Base-by-base conservation (phyloP, 306 rosid species). In the Quercus bicolor region DNA sequence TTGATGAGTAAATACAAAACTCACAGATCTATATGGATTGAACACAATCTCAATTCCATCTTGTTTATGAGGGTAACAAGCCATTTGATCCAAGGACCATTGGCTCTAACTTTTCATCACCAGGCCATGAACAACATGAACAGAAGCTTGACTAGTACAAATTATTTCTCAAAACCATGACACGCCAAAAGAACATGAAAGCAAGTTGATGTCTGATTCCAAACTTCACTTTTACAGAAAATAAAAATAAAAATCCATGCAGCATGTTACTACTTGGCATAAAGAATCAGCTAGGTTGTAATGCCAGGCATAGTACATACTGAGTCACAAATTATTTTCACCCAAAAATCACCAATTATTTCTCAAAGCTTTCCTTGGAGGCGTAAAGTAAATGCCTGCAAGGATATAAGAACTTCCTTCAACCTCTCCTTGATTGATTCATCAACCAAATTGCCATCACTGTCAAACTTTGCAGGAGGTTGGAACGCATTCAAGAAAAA, bases 401-500 rank as follows among this genome's bases (percentile, higher is more conserved):
- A 68, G 15, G 97, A 72, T 4, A 91, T 73, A 69, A 94, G 90
- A 61, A 91, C n/a, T 19, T 72, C 71, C 87, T 77, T 86, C 76
- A 94, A 61, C 83, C 0, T 87, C 45, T 66, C 82, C 78, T 83
- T 90, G 62, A 45, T 29, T 1, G 79, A 82, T 77, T 74, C 85
- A 77, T 91, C 97, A 56, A 91, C 85, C 79, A 94, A 81, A 75
- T 94, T 88, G 1, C 97, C 97, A 10, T 87, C 85, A 18, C 5
- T 4, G 80, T 88, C 91, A 34, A 94, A 94, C 89, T 92, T 92
- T 13, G 84, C 76, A 0, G 97, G 97, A 64, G 93, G 91, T 73
- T 91, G 86, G 68, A 87, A 84, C 4, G 86, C 98, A 1, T 87
- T 80, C 70, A 92, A 65, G 84, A 85, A 88, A 72, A 88, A 88